Evolutionary conservation across 148 eudicot species (phyloP).

Genomic region (Simmondsia chinensis): DNA sequence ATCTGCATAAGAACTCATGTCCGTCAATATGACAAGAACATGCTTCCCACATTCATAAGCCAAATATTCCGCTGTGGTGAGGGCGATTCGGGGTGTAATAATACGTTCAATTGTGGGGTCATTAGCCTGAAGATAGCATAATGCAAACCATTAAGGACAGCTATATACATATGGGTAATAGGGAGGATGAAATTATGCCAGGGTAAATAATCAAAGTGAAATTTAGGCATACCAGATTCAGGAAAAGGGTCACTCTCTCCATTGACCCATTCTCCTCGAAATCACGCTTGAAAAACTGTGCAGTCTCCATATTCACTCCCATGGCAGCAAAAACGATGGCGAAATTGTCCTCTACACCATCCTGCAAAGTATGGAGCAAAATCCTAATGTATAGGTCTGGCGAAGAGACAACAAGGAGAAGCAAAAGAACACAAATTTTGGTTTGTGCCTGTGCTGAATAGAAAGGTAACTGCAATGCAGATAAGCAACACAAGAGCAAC

Average conservation of each 20-base stretch:
- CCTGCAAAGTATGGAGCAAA: constrained; percentile 20
- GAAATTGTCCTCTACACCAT: constrained; percentile 87
- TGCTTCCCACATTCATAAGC: constrained; percentile 99
- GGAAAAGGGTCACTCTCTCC: constrained; percentile 99
- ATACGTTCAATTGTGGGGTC: constrained; percentile 99
- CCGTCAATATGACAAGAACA: constrained; percentile 95
- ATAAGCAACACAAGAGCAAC: no score
- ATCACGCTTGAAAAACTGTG: constrained; percentile 98
- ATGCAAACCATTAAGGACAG: no score
- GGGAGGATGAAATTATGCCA: no score
- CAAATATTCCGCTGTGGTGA: constrained; percentile 95
- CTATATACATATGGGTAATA: no score
- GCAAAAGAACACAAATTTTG: background rate
- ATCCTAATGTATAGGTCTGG: background rate
- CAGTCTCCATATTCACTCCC: constrained; percentile 99
- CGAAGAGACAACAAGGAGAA: no score
- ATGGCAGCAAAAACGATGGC: constrained; percentile 99
- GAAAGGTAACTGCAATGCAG: no score
- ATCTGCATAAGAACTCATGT: constrained; percentile 99
- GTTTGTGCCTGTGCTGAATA: no score
- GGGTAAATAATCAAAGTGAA: no score
- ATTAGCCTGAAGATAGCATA: constrained; percentile 59
- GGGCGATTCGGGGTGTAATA: constrained; percentile 96
- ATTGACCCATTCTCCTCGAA: constrained; percentile 99
- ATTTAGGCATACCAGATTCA: constrained; percentile 63